Base-by-base conservation (phyloP, 2,329 filamentous ascomycete genomes). In the Herpotrichia juniperi region DNA sequence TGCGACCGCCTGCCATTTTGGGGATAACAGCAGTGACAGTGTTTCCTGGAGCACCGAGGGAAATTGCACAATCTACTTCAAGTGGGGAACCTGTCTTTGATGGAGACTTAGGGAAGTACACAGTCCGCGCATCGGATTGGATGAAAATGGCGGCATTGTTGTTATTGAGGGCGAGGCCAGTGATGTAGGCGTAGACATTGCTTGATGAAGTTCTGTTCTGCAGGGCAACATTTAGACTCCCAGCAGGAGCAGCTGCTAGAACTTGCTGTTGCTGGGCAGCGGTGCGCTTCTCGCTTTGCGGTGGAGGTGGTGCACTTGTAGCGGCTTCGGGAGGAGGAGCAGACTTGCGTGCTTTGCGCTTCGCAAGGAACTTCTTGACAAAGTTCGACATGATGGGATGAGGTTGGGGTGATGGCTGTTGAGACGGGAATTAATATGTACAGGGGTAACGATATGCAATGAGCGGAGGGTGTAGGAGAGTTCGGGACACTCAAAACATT, bases 151-250 rank as follows among this genome's bases (percentile, higher is more conserved):
- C 78, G 12, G 78, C 78, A 61, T 84, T 83, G 67, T 82, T 79
- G 16, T 83, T 82, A 66, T 85, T 80, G 39, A 87, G 66, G 26
- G 85, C 84, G 16, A 79, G 78, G 17, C 89, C 89, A 1, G 87
- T 92, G 64, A 94, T 82, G 69, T 90, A 88, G 17, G 86, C 88
- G 63, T 84, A 91, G 37, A 86, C 82, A 28, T 74, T 81, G 46
- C 77, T 74, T 1, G 87, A 86, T 25, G 75, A 75, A 1, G 87
- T 88, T 61, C 83, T 83, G 75, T 92, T 92, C 61, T 82, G 77
- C 17, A 92, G 73, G 10, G 82, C 80, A 52, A 91, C 80, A 46
- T 83, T 77, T 40, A 90, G 75, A 8, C 82, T 85, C 2, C 61
- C 64, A 5, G 40, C 58, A 24, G 37, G 37, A 7, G 60, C 58